These are phyloP conservation scores for Rhodotorula sp. DNA, from an alignment of 1,284 basidiomycete species.

Conservation along the genomic window DNA sequence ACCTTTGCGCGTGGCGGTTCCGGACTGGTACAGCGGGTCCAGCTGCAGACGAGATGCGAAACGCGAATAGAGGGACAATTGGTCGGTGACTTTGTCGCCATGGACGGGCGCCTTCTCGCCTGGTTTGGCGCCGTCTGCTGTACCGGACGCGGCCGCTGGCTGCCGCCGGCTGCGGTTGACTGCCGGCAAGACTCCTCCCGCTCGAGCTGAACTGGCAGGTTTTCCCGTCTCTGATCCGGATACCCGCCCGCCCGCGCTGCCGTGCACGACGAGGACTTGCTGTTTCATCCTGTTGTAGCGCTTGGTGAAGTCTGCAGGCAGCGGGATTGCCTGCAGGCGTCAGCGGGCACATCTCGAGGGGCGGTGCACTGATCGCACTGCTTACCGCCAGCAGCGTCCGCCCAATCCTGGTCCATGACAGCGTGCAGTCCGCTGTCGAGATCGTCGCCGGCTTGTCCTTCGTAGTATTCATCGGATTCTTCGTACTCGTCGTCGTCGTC, in stretches of 20 bases:
- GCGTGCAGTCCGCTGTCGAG: slow-evolving; percentile 33
- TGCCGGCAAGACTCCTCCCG: slow-evolving; percentile 57
- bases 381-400: slow-evolving; percentile 71
- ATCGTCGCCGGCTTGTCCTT: slow-evolving; percentile 43
- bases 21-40: slow-evolving; percentile 58
- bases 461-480: slow-evolving; percentile 53
- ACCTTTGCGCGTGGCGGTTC: slow-evolving; percentile 74
- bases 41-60: slow-evolving; percentile 63
- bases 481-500: slow-evolving; percentile 39
- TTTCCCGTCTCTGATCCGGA: not conserved
- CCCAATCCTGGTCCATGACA: slow-evolving; percentile 78
- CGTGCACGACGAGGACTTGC: slow-evolving; percentile 53
- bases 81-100: slow-evolving; percentile 54
- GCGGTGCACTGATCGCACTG: slow-evolving; percentile 6
- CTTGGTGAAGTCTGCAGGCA: slow-evolving; percentile 80
- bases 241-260: not conserved
- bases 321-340: not conserved
- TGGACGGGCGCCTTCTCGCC: slow-evolving; percentile 39
- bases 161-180: slow-evolving; percentile 63
- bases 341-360: not conserved
- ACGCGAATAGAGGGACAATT: slow-evolving; percentile 62
- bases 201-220: slow-evolving; percentile 40
- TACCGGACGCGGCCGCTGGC: slow-evolving; percentile 26
- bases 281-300: slow-evolving; percentile 89
- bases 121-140: slow-evolving; percentile 1